Evolutionary conservation across 176 grass and related monocot genomes (phyloP), one percentile per base, ranked within the genome.

Genomic region (Oryza meridionalis): DNA sequence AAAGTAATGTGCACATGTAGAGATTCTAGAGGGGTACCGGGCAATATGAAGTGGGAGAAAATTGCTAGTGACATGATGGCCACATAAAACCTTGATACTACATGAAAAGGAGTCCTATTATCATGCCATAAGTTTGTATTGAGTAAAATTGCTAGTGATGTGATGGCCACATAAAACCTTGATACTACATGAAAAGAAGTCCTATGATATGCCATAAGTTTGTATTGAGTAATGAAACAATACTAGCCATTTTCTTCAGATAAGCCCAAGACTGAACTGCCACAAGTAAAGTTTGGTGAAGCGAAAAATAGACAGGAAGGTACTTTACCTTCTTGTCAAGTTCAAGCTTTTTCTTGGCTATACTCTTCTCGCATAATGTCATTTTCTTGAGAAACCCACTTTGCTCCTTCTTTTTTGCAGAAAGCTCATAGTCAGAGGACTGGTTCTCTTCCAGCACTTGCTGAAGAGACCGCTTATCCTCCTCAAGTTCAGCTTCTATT

Each of bases 401-500:
- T 85, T 98, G 93, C 70, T 95, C 96, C 81, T 95, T 98, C 83
- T 89, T 93, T 90, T 95, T 98, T 49, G 88, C 81, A 75, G 88
- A 78, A 80, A 86, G 68, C 75, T 95, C 88, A 78, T 83, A 47
- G 21, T 95, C 87, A 81, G 72, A 86, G 38, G 94, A 92, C 65
- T 87, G 85, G 33, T 91, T 87, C 46, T 83, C 83, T 92, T 93
- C 82, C 15, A 50, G 91, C 33, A 85, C 91, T 84, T 93, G 87
- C 55, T 92, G 77, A 65, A 95, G 89, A 83, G 84, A 88, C 69
- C 78, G 79, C 64, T 78, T 92, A 19, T 98, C 96, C 69, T 85
- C 89, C 77, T 77, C 93, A 88, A 98, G 89, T 75, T 95, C 93
- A 83, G 67, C 77, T 77, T 93, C 88, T 76, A 88, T 76, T 83